phyloP scores from a whole-genome alignment of 2,329 filamentous ascomycete genomes.

The Sporothrix sp. region DNA sequence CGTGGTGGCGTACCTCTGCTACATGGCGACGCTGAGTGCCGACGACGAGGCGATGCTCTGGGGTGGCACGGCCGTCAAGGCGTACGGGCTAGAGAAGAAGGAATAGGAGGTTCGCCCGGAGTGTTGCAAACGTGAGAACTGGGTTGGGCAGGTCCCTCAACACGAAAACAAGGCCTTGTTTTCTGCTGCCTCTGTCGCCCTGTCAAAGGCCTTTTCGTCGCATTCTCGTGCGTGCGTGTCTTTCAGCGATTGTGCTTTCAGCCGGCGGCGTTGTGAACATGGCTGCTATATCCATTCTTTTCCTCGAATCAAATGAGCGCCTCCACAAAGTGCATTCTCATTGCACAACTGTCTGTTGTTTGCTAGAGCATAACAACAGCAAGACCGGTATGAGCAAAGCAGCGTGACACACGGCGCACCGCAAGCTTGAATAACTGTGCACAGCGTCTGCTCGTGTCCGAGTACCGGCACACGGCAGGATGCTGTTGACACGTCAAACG shows the following conservation, averaged over 20 bases:
- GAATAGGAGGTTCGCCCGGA: too few relatives aligned
- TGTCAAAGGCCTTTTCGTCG: too few relatives aligned
- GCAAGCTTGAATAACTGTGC: background rate
- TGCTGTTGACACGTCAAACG: background rate
- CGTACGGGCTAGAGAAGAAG: slow-evolving; percentile 46
- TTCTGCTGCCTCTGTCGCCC: too few relatives aligned
- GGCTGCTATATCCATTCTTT: too few relatives aligned
- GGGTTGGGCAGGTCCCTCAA: too few relatives aligned
- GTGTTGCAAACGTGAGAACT: too few relatives aligned
- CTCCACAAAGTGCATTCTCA: background rate
- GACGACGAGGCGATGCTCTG: slow-evolving; percentile 60
- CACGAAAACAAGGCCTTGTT: too few relatives aligned
- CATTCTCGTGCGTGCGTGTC: too few relatives aligned
- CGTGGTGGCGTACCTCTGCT: slow-evolving; percentile 58
- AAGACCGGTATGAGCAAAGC: background rate
- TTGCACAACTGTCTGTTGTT: background rate
- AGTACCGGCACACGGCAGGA: background rate
- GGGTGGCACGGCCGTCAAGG: slow-evolving; percentile 60
- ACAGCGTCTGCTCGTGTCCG: background rate
- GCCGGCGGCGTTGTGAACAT: too few relatives aligned
- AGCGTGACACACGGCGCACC: background rate
- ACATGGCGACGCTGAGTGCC: slow-evolving; percentile 49
- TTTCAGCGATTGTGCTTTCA: too few relatives aligned
- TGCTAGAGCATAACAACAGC: too few relatives aligned
- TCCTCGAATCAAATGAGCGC: too few relatives aligned